phyloP scores from a whole-genome alignment of 495 filamentous ascomycete species.

The Xylaria sp. region DNA sequence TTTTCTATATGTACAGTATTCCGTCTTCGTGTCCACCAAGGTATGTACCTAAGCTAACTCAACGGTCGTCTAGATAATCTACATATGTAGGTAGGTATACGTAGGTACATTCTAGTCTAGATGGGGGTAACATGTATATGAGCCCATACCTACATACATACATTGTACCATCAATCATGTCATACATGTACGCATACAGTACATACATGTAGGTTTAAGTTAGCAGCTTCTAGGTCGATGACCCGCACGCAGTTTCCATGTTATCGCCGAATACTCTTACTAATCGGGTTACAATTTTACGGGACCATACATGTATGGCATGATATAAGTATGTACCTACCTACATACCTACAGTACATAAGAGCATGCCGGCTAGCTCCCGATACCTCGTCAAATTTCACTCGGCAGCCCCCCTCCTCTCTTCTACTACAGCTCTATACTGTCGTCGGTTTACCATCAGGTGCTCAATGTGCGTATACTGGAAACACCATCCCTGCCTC shows the following conservation, averaged over 20 bases:
- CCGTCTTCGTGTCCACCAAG: neutral
- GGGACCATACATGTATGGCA: no score
- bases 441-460: neutral
- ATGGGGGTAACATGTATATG: no score
- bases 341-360: no score
- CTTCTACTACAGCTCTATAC: neutral
- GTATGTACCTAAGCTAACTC: no score
- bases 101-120: no score
- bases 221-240: neutral
- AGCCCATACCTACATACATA: neutral
- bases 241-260: neutral
- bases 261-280: conserved; percentile 7
- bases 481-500: neutral
- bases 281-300: no score
- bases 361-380: no score
- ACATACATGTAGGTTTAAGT: no score
- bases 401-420: neutral
- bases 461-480: neutral
- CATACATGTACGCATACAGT: no score
- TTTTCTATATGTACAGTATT: neutral
- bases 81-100: no score
- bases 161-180: neutral
- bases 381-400: neutral
- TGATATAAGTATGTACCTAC: no score
- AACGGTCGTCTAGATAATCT: no score